These are phyloP conservation scores for Pichia sp. DNA, from an alignment of 1,139 yeast species.

Conservation along the genomic window DNA sequence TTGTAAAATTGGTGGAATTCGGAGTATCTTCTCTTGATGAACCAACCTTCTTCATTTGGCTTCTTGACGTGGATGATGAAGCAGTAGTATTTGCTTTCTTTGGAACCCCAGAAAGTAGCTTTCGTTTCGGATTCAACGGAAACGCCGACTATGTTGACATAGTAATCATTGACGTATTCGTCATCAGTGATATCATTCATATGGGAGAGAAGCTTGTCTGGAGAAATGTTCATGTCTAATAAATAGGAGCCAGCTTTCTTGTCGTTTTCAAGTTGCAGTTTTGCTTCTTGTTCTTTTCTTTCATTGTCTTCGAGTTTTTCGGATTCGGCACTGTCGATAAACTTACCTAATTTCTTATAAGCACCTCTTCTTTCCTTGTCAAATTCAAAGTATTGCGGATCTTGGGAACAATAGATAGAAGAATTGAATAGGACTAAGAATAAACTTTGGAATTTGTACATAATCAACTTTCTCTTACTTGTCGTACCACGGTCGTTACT, in stretches of 20 bases:
- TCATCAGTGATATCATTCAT: slow-evolving; percentile 31
- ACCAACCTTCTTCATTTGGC: slow-evolving; percentile 39
- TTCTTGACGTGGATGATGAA: slow-evolving; percentile 44
- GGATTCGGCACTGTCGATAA: slow-evolving; percentile 37
- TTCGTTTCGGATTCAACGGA: slow-evolving; percentile 28
- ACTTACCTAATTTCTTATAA: slow-evolving; percentile 51
- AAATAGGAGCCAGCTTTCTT: slow-evolving; percentile 2
- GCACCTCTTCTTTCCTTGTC: slow-evolving; percentile 39
- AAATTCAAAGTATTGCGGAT: slow-evolving; percentile 45
- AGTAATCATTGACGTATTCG: slow-evolving; percentile 55
- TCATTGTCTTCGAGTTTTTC: slow-evolving; percentile 17
- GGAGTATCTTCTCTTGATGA: slow-evolving; percentile 59
- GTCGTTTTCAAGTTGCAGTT: slow-evolving; percentile 1
- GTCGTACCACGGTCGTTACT: slow-evolving; percentile 69
- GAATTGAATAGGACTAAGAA: slow-evolving; percentile 72
- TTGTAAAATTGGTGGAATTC: slow-evolving; percentile 62
- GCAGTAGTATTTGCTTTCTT: slow-evolving; percentile 33
- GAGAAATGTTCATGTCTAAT: slow-evolving; percentile 7
- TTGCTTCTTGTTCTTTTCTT: slow-evolving; percentile 18
- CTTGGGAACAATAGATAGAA: slow-evolving; percentile 63
- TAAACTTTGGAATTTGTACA: slow-evolving; percentile 57
- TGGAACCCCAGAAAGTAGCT: slow-evolving; percentile 25
- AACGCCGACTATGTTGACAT: slow-evolving; percentile 68
- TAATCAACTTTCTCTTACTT: slow-evolving; percentile 69
- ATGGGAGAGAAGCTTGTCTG: slow-evolving; percentile 6